Conservation (phyloP, 805 yeast genomes). For the Candida schatavii region DNA sequence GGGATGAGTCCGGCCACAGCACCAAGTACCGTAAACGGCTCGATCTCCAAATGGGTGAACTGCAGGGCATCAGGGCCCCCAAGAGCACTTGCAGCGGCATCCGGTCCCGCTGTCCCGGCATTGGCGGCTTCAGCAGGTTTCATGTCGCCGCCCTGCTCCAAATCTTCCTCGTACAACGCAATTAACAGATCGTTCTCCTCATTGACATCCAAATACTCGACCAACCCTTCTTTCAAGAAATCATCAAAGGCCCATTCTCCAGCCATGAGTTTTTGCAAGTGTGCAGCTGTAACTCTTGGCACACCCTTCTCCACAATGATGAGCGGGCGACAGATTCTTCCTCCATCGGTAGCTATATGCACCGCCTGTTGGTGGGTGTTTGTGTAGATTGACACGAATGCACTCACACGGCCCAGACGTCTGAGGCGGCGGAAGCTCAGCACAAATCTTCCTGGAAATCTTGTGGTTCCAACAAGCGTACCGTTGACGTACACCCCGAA, state of each 20-base stretch:
- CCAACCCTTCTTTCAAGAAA: conserved; percentile 78
- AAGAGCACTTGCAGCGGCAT: too few relatives aligned
- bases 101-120: too few relatives aligned
- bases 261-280: conserved; percentile 55
- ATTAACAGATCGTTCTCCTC: conserved; percentile 94
- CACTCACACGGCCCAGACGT: conserved; percentile 81
- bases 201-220: conserved; percentile 94
- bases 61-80: conserved; percentile 16
- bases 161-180: conserved; percentile 74
- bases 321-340: conserved; percentile 94
- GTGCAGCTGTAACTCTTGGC: conserved; percentile 70
- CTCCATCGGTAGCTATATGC: conserved; percentile 98
- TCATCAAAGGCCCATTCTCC: conserved; percentile 91
- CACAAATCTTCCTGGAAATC: conserved; percentile 84
- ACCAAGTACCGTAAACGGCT: conserved; percentile 88
- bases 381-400: conserved; percentile 85
- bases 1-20: conserved; percentile 93
- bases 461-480: conserved; percentile 86
- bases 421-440: conserved; percentile 73
- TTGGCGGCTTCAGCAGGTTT: too few relatives aligned
- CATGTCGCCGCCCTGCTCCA: conserved; percentile 49
- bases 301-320: conserved; percentile 72
- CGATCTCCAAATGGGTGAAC: conserved; percentile 91
- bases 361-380: conserved; percentile 90
- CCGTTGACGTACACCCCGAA: conserved; percentile 91